Evolutionary conservation across 2,329 filamentous ascomycete species (phyloP).

Genomic region (Aspergillus aculeatus): DNA sequence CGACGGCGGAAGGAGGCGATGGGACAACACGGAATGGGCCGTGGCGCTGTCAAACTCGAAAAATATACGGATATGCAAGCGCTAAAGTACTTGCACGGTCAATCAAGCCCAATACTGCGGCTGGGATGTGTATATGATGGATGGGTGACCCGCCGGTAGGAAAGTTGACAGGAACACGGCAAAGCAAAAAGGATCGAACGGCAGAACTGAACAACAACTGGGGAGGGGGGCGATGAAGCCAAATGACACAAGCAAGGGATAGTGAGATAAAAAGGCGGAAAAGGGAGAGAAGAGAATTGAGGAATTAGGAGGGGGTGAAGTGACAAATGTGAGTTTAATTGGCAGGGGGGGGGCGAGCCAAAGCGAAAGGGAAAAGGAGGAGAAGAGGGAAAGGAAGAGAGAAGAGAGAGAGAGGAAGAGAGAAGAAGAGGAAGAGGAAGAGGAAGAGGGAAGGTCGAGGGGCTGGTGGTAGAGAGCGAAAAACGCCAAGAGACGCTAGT

Average conservation of each 20-base stretch:
- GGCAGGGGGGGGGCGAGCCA: slow-evolving; percentile 4
- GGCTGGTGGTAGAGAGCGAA: slow-evolving; percentile 33
- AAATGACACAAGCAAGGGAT: slow-evolving; percentile 14
- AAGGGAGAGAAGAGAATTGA: slow-evolving; percentile 10
- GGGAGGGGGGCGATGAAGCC: neutral
- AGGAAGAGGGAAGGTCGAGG: slow-evolving; percentile 28
- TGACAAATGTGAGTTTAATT: slow-evolving; percentile 1
- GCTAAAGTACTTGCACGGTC: slow-evolving; percentile 2
- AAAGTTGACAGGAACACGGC: slow-evolving; percentile 9
- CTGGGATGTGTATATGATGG: neutral
- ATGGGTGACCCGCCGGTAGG: slow-evolving; percentile 5
- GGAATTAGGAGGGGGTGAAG: slow-evolving; percentile 4
- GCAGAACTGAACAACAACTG: slow-evolving; percentile 3
- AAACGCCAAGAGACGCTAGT: slow-evolving; percentile 36
- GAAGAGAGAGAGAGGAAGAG: slow-evolving; percentile 13
- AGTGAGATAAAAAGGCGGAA: slow-evolving; percentile 10
- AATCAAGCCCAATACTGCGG: neutral
- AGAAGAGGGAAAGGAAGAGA: slow-evolving; percentile 14
- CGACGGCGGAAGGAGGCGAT: neutral
- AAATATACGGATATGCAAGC: neutral
- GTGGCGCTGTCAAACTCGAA: neutral
- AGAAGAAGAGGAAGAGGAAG: slow-evolving; percentile 14
- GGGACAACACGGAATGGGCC: neutral
- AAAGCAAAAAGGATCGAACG: slow-evolving; percentile 13
- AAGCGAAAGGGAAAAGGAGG: slow-evolving; percentile 12